Evolutionary conservation across 2,329 filamentous ascomycete genomes (phyloP), one percentile per base, ranked within the genome.

Genomic region (Magnaporthiopsis rhizophila): DNA sequence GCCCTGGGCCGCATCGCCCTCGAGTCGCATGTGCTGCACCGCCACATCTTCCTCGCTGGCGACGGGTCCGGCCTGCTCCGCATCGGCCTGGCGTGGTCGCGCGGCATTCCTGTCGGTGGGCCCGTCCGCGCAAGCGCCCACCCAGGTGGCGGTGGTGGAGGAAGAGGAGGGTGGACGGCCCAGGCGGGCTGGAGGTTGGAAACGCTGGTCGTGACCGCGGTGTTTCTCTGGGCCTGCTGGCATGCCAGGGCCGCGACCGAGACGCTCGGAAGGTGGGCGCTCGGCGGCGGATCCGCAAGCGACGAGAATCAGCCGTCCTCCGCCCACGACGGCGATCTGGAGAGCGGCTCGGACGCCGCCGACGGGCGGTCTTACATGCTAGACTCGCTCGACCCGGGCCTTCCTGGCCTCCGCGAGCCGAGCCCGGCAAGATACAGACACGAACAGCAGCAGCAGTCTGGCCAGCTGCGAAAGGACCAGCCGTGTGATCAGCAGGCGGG

Each of bases 31-130:
- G 77, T 86, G 7, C 74, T 89, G 53, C 84, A 87, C 67, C 82
- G 82, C 70, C 86, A 89, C 70, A 77, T 87, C 63, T 86, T 83
- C 80, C 79, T 88, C 11, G 84, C 83, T 2, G 83, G 80, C 3
- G 84, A 88, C 68, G 81, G 82, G 2, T 81, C 78, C 38, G 83
- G 81, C 0, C 68, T 83, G 4, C 76, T 88, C 9, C 69, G 77
- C 62, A 18, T 66, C 67, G 15, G 56, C 66, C 8, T 67, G 62
- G 59, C 36, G 21, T 60, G 58, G 58, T 34, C 62, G 50, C 62
- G 56, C 32, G 24, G 62, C 62, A 34, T 34, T 12, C 32, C 9
- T 13, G 57, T 18, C n/a, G 36, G n/a, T 21, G 45, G 28, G 3
- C 34, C 36, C 32, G 21, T 24, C 26, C 26, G 28, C 15, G 32